phyloP scores from a whole-genome alignment of 257 asterid species.

The Striga asiatica region DNA sequence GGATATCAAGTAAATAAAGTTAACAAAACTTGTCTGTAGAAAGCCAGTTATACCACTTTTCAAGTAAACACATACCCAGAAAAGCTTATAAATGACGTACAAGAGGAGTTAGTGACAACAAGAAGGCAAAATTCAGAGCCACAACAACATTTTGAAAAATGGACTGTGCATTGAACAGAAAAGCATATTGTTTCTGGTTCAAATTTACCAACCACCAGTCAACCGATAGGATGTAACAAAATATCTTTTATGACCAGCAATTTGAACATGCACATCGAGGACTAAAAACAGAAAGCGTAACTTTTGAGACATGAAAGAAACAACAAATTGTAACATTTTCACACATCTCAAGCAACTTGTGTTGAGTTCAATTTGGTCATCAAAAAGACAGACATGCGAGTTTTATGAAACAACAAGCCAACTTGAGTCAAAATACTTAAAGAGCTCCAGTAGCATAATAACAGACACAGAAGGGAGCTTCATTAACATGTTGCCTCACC shows the following conservation, averaged over 20 bases:
- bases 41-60: too few relatives aligned
- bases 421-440: too few relatives aligned
- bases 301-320: background rate
- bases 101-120: background rate
- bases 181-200: background rate
- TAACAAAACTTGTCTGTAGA: too few relatives aligned
- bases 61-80: too few relatives aligned
- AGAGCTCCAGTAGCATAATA: background rate
- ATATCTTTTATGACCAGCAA: background rate
- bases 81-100: too few relatives aligned
- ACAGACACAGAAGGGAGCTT: background rate
- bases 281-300: background rate
- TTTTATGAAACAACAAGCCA: slow-evolving; percentile 1
- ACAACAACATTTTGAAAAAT: background rate
- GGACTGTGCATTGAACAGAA: background rate
- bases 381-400: slow-evolving; percentile 4
- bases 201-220: background rate
- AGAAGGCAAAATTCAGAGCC: background rate
- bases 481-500: slow-evolving; percentile 38
- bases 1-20: background rate
- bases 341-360: slow-evolving; percentile 1
- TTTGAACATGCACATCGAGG: background rate
- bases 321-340: background rate
- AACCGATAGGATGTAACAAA: background rate
- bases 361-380: slow-evolving; percentile 1